These are phyloP conservation scores for Dothistroma pini DNA, from an alignment of 2,329 filamentous ascomycete genomes.

Conservation along the genomic window DNA sequence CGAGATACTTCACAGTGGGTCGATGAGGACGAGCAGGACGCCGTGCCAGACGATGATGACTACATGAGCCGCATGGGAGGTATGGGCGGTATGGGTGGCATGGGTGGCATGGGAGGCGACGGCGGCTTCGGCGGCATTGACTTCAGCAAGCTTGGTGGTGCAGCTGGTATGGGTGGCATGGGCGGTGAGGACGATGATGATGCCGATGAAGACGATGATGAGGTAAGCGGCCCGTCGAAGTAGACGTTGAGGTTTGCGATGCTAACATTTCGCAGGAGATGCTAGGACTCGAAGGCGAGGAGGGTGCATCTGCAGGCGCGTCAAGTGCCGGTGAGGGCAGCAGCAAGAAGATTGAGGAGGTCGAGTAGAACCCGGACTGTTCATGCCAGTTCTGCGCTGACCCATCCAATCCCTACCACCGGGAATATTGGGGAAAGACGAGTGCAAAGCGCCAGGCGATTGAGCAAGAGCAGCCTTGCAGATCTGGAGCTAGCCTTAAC, in stretches of 20 bases:
- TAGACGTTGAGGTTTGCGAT: background rate
- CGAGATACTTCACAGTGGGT: slow-evolving; percentile 62
- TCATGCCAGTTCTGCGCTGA: too few relatives aligned
- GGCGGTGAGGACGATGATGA: slow-evolving; percentile 56
- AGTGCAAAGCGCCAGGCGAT: too few relatives aligned
- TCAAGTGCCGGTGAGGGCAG: slow-evolving; percentile 31
- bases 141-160: slow-evolving; percentile 50
- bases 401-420: too few relatives aligned
- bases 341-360: slow-evolving; percentile 46
- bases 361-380: slow-evolving; percentile 30
- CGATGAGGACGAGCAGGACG: slow-evolving; percentile 97
- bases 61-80: slow-evolving; percentile 50
- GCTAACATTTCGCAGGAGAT: slow-evolving; percentile 46
- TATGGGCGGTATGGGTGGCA: slow-evolving; percentile 38
- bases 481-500: background rate
- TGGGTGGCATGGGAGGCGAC: slow-evolving; percentile 45
- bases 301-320: slow-evolving; percentile 32
- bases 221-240: background rate
- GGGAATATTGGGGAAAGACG: too few relatives aligned
- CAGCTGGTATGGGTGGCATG: slow-evolving; percentile 51
- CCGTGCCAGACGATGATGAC: slow-evolving; percentile 74
- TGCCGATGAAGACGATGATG: slow-evolving; percentile 60
- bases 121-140: slow-evolving; percentile 35
- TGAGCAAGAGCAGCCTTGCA: background rate
- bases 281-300: slow-evolving; percentile 70